Conservation (phyloP, 192 early-diverging fungal species). For the Powellomyces hirtus region DNA sequence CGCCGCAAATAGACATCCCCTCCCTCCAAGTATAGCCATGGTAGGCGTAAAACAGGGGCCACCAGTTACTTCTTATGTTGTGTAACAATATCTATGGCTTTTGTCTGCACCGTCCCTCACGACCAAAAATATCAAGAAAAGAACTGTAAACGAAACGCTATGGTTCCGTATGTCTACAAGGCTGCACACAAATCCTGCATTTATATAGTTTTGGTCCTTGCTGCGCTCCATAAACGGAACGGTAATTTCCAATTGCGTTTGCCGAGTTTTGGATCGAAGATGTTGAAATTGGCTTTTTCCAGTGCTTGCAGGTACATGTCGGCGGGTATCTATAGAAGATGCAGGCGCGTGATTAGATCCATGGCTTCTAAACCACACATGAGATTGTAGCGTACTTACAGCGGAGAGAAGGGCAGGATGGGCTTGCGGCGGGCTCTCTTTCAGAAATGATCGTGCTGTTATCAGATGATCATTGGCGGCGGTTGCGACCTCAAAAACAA, state of each 20-base stretch:
- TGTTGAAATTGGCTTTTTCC: constrained; percentile 77
- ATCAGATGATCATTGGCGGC: constrained; percentile 73
- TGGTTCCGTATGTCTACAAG: no score
- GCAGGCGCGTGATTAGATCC: no score
- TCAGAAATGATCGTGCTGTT: constrained; percentile 64
- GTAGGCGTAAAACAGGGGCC: no score
- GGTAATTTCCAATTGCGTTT: constrained; percentile 66
- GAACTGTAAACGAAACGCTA: no score
- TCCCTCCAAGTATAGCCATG: no score
- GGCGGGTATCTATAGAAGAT: constrained; percentile 61
- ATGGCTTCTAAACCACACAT: not conserved
- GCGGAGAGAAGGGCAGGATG: constrained; percentile 71
- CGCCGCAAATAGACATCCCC: no score
- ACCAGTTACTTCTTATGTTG: no score
- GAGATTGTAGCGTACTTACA: no score
- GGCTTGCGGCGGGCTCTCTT: constrained; percentile 56
- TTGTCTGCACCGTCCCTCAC: no score
- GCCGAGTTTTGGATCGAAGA: constrained; percentile 70
- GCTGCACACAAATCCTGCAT: no score
- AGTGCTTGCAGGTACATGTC: constrained; percentile 74
- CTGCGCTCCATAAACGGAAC: constrained; percentile 57
- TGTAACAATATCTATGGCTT: no score
- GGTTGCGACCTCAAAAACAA: constrained; percentile 85
- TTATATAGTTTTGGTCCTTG: constrained; percentile 35
- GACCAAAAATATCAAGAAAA: no score